Evolutionary conservation across 2,329 filamentous ascomycete genomes (phyloP).

Genomic region (Neonectria coccinea): DNA sequence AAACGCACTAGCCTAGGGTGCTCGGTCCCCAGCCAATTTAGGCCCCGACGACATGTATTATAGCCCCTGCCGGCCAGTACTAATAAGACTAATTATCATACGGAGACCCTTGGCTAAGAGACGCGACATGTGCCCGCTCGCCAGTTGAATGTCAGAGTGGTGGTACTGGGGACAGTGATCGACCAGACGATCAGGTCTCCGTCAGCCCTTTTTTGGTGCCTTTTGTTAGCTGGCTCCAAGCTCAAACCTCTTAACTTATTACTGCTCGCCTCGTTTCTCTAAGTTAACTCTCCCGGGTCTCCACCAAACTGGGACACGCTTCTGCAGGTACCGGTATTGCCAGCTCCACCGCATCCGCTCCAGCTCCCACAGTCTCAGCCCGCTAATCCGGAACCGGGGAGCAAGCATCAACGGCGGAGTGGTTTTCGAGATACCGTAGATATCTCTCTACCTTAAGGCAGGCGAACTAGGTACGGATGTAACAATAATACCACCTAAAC

Average conservation of each 20-base stretch:
- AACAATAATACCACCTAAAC: too few relatives aligned
- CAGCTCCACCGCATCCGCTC: conserved; percentile 21
- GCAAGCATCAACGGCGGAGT: conserved; percentile 6
- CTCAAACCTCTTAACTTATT: background rate
- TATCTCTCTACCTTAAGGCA: background rate
- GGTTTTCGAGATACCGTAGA: background rate
- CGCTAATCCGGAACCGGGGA: conserved; percentile 25
- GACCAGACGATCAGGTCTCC: background rate
- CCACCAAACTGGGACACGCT: conserved; percentile 30
- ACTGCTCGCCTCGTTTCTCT: background rate
- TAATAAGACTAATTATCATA: background rate
- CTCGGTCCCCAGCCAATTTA: conserved; percentile 37
- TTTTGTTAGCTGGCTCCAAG: background rate
- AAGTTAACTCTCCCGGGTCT: conserved; percentile 4
- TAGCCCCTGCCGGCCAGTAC: conserved; percentile 9
- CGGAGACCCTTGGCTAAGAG: background rate
- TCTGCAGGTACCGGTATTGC: conserved; percentile 28
- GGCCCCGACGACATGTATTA: conserved; percentile 28
- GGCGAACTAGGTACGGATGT: background rate
- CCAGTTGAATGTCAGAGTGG: background rate
- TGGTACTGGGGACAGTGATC: background rate
- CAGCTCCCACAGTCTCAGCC: conserved; percentile 21
- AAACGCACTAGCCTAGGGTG: conserved; percentile 34
- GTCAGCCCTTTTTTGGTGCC: background rate
- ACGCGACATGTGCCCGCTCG: background rate